Percentiles rank a stretch among this genome's conserved stretches.
phyloP scores from a whole-genome alignment of 768 basidiomycete species.

The Strobilomyces dryophilus region DNA sequence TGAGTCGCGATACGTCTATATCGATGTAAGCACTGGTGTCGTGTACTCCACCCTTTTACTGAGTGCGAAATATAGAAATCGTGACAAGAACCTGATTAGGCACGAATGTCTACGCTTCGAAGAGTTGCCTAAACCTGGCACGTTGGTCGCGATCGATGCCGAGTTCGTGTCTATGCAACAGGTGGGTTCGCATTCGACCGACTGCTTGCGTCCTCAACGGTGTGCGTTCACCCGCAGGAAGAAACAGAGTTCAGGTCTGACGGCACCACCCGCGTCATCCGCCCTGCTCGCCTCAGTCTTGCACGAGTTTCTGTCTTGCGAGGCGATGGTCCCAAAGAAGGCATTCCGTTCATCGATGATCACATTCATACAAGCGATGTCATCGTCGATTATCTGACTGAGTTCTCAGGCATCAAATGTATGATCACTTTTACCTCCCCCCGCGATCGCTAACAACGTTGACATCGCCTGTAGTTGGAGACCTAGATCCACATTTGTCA shows the following conservation, averaged over 20 bases:
- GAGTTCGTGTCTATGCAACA: constrained; percentile 98
- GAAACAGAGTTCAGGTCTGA: constrained; percentile 95
- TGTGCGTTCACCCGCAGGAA: constrained; percentile 48
- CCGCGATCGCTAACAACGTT: background rate
- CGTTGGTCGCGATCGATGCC: constrained; percentile 91
- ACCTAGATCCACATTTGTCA: constrained; percentile 82
- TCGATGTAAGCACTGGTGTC: constrained; percentile 52
- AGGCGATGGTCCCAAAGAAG: constrained; percentile 75
- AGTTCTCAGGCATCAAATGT: constrained; percentile 96
- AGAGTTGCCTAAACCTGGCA: constrained; percentile 84
- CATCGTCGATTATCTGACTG: constrained; percentile 95
- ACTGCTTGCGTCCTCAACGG: background rate
- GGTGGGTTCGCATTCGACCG: constrained; percentile 34
- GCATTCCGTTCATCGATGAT: constrained; percentile 94
- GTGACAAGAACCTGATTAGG: constrained; percentile 66
- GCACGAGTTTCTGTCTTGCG: constrained; percentile 94
- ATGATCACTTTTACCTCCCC: constrained; percentile 24
- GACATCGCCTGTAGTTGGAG: constrained; percentile 60
- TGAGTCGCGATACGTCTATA: constrained; percentile 85
- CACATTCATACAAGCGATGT: constrained; percentile 95
- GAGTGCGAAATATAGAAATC: constrained; percentile 49
- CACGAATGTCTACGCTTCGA: constrained; percentile 68
- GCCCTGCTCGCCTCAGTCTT: constrained; percentile 87
- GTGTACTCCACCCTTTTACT: background rate
- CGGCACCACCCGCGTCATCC: constrained; percentile 87